phyloP scores from a whole-genome alignment of 352 stramenopile species.

The Pythium myriotylum region DNA sequence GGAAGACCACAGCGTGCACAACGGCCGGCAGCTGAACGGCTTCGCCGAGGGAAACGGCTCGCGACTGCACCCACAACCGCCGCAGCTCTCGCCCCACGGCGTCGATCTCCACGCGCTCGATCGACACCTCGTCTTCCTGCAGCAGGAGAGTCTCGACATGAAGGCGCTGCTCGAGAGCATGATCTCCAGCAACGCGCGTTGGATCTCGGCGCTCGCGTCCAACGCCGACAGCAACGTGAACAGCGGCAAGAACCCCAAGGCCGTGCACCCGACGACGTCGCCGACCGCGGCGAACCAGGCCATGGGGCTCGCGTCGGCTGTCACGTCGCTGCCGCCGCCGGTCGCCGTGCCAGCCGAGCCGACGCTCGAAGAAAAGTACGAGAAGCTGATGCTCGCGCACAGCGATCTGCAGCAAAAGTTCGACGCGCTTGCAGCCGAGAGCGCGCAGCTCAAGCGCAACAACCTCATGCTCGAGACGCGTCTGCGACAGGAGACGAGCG shows the following conservation, averaged over 20 bases:
- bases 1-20: constrained; percentile 10
- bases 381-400: constrained; percentile 48
- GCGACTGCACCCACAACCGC: constrained; percentile 17
- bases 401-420: constrained; percentile 62
- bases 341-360: constrained; percentile 4
- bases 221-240: constrained; percentile 21
- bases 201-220: constrained; percentile 57
- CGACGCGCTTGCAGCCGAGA: constrained; percentile 44
- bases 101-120: constrained; percentile 61
- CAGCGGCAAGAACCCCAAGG: constrained; percentile 30
- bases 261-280: constrained; percentile 20
- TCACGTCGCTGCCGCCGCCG: not conserved
- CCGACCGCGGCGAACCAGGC: constrained; percentile 13
- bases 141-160: constrained; percentile 73
- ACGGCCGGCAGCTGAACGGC: not conserved
- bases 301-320: not conserved
- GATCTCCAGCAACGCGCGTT: constrained; percentile 73
- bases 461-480: constrained; percentile 67
- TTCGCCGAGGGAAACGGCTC: too few relatives aligned
- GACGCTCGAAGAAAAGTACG: constrained; percentile 55
- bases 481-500: constrained; percentile 64
- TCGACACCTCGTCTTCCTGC: constrained; percentile 65
- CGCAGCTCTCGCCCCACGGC: constrained; percentile 30
- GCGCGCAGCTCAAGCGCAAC: constrained; percentile 54
- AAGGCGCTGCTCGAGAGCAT: constrained; percentile 65